Evolutionary conservation across 2,329 filamentous ascomycete species (phyloP).

Genomic region (Lasiodiplodia theobromae): DNA sequence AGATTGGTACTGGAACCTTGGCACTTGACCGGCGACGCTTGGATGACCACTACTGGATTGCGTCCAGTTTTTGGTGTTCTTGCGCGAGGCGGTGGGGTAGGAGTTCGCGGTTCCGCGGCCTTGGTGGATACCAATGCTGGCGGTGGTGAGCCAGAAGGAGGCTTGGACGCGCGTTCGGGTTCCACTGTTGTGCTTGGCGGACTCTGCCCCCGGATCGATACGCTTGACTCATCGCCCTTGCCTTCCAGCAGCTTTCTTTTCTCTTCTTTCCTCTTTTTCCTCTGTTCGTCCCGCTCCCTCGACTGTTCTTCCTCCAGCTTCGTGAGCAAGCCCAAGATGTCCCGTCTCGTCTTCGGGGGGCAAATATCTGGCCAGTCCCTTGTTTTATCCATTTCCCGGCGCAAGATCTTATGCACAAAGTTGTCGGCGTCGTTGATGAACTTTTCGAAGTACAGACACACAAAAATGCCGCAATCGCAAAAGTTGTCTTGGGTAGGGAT

Average conservation of each 20-base stretch:
- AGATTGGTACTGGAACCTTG: not conserved
- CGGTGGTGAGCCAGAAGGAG: not conserved
- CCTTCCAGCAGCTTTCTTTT: not conserved
- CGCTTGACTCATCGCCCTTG: no score
- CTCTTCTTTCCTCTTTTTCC: constrained; percentile 35
- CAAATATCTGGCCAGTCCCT: constrained; percentile 63
- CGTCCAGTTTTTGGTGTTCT: not conserved
- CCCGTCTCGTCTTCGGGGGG: constrained; percentile 65
- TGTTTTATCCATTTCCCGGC: constrained; percentile 65
- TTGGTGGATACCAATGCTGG: not conserved
- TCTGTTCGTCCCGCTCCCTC: constrained; percentile 48
- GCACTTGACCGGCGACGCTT: not conserved
- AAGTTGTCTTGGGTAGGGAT: constrained; percentile 84
- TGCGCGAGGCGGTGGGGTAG: not conserved
- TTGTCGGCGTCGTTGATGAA: constrained; percentile 78
- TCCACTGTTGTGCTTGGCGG: not conserved
- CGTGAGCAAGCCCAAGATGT: constrained; percentile 72
- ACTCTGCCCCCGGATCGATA: not conserved
- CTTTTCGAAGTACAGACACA: constrained; percentile 82
- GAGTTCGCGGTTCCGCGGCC: not conserved
- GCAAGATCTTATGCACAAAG: constrained; percentile 73
- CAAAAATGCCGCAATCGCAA: constrained; percentile 87
- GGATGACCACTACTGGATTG: not conserved
- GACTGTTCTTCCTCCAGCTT: constrained; percentile 67
- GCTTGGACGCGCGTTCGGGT: not conserved